phyloP scores from a whole-genome alignment of 805 yeast species.

The Tetrapisispora nanseiensis region DNA sequence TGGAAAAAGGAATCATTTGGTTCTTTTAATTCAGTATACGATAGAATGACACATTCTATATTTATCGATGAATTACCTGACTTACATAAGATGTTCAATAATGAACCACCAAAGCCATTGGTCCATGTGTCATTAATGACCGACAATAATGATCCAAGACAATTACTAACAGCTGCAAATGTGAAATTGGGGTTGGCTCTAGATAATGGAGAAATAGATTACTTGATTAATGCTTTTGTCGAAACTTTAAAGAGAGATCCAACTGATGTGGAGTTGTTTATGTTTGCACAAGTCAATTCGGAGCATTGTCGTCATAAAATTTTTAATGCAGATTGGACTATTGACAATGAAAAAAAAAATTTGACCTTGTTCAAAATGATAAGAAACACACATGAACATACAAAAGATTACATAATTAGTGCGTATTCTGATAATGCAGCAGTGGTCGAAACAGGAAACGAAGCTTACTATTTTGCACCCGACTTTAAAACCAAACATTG shows the following conservation, averaged over 20 bases:
- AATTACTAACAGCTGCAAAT: conserved; percentile 66
- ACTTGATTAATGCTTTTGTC: conserved; percentile 74
- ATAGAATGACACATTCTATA: conserved; percentile 86
- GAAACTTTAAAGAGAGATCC: conserved; percentile 75
- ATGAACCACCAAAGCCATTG: conserved; percentile 74
- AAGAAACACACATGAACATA: conserved; percentile 77
- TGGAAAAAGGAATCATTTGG: conserved; percentile 37
- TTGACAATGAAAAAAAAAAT: conserved; percentile 70
- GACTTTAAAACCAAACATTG: conserved; percentile 63
- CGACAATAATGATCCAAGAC: conserved; percentile 30
- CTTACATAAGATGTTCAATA: conserved; percentile 62
- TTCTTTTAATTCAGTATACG: conserved; percentile 64
- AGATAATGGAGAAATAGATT: conserved; percentile 86
- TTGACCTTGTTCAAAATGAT: conserved; percentile 85
- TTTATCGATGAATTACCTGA: conserved; percentile 51
- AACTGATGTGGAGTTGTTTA: conserved; percentile 93
- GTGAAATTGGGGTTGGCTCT: conserved; percentile 84
- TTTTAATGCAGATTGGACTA: conserved; percentile 96
- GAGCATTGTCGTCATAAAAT: conserved; percentile 99
- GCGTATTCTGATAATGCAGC: conserved; percentile 99
- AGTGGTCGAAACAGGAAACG: conserved; percentile 49
- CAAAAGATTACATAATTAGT: conserved; percentile 74
- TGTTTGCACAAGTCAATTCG: conserved; percentile 99
- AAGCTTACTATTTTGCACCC: conserved; percentile 72
- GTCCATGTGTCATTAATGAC: conserved; percentile 57